A percentile compares a stretch with the other conserved stretches of the same genome.
Conservation (phyloP, 2,329 filamentous ascomycete genomes). For the Periconia macrospinosa region DNA sequence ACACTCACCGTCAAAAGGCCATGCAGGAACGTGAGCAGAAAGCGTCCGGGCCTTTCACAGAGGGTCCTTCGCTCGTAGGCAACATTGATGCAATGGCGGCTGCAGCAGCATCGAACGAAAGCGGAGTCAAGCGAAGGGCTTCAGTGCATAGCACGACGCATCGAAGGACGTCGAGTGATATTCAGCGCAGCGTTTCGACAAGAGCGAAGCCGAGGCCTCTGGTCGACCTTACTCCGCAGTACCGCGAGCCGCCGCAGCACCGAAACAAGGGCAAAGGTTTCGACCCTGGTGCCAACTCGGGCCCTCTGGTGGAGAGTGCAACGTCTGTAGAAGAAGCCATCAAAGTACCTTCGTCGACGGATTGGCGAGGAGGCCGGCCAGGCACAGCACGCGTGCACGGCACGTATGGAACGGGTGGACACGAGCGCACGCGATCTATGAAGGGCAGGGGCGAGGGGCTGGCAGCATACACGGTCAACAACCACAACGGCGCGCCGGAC, state of each 20-base stretch:
- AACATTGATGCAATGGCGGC: conserved; percentile 36
- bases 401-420: not conserved
- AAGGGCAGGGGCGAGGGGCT: conserved; percentile 39
- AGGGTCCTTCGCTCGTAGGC: conserved; percentile 62
- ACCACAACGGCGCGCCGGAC: conserved; percentile 31
- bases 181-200: conserved; percentile 52
- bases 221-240: conserved; percentile 67
- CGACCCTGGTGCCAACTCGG: conserved; percentile 37
- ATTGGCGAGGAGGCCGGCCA: conserved; percentile 45
- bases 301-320: conserved; percentile 50
- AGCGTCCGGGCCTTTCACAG: conserved; percentile 53
- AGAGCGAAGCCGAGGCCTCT: conserved; percentile 60
- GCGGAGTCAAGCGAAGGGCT: conserved; percentile 29
- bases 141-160: conserved; percentile 32
- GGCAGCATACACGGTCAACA: conserved; percentile 38
- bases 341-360: conserved; percentile 45
- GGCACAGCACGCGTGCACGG: conserved; percentile 21
- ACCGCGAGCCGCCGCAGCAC: conserved; percentile 65
- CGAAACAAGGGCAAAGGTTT: conserved; percentile 56
- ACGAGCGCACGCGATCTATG: conserved; percentile 37
- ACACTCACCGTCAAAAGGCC: conserved; percentile 50
- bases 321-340: conserved; percentile 49
- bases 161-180: conserved; percentile 37
- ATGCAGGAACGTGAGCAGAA: conserved; percentile 41
- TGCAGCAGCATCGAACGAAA: conserved; percentile 20